A percentile compares a stretch with the other conserved stretches of the same genome.
phyloP scores from a whole-genome alignment of 2,329 filamentous ascomycete genomes.

The Sphaerulina musiva region DNA sequence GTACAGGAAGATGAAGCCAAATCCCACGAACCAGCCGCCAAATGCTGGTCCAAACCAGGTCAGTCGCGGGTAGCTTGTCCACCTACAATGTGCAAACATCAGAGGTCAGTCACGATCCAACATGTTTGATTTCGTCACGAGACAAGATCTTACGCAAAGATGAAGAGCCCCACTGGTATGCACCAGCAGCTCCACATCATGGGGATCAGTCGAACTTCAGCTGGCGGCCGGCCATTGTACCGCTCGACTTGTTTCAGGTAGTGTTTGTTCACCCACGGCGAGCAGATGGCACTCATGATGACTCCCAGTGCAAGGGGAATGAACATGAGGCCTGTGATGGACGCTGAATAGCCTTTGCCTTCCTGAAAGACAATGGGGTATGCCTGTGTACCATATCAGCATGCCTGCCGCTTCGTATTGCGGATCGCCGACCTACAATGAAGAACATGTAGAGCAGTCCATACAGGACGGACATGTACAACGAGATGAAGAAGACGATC shows the following conservation, averaged over 20 bases:
- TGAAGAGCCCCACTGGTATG: constrained; percentile 59
- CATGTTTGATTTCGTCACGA: too few relatives aligned
- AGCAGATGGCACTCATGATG: constrained; percentile 25
- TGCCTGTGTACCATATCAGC: not conserved
- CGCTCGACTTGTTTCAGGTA: constrained; percentile 60
- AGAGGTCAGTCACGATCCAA: too few relatives aligned
- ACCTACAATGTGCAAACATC: constrained; percentile 26
- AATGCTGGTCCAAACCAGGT: constrained; percentile 61
- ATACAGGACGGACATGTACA: constrained; percentile 54
- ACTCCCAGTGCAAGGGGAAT: constrained; percentile 29
- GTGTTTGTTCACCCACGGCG: constrained; percentile 69
- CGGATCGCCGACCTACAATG: constrained; percentile 42
- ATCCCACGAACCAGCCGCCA: constrained; percentile 30
- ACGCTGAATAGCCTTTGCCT: constrained; percentile 74
- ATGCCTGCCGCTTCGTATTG: not conserved
- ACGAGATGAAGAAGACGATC: constrained; percentile 74
- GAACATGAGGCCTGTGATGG: constrained; percentile 64
- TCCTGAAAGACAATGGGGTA: constrained; percentile 62
- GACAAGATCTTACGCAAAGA: constrained; percentile 45
- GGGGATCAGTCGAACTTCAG: constrained; percentile 70
- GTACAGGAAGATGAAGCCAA: constrained; percentile 33
- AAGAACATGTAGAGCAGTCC: constrained; percentile 53
- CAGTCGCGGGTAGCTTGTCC: constrained; percentile 59
- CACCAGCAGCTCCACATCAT: constrained; percentile 53
- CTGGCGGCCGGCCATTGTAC: constrained; percentile 65